These are phyloP conservation scores for maize (Zea mays) DNA, from an alignment of 176 grass and related monocot genomes.

Conservation along the genomic window DNA sequence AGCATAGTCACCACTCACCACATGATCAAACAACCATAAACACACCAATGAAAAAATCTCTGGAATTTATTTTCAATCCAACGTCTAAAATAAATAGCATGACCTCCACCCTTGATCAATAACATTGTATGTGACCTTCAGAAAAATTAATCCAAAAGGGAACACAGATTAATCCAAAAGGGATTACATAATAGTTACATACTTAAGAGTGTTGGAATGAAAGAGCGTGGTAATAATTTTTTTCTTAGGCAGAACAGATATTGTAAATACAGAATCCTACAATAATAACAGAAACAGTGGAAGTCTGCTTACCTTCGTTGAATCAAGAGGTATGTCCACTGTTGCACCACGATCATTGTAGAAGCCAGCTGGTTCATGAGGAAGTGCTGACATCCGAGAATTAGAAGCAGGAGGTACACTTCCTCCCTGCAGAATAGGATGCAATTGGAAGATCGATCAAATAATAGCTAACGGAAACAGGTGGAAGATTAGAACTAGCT, in stretches of 20 bases:
- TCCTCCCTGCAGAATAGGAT: constrained; percentile 44
- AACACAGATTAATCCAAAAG: background rate
- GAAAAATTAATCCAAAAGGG: background rate
- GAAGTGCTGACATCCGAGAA: constrained; percentile 81
- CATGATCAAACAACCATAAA: constrained; percentile 24
- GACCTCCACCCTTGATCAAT: background rate
- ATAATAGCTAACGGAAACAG: background rate
- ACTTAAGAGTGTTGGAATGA: background rate
- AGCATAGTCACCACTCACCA: background rate
- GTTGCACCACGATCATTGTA: constrained; percentile 58
- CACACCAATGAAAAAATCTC: background rate
- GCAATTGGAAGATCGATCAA: constrained; percentile 11
- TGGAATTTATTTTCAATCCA: background rate
- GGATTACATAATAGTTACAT: background rate
- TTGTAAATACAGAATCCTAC: background rate
- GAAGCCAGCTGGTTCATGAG: constrained; percentile 91
- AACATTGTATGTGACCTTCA: background rate
- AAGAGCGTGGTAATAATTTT: background rate
- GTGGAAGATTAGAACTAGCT: background rate
- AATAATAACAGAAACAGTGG: constrained; percentile 11
- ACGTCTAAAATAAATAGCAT: constrained; percentile 11
- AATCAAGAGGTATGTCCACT: constrained; percentile 84
- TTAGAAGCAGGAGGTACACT: constrained; percentile 76
- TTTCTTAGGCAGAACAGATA: constrained; percentile 20
- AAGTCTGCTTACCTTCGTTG: constrained; percentile 48